These are phyloP conservation scores for Histomonas meleagridis DNA, from an alignment of 208 protist species.

Conservation along the genomic window DNA sequence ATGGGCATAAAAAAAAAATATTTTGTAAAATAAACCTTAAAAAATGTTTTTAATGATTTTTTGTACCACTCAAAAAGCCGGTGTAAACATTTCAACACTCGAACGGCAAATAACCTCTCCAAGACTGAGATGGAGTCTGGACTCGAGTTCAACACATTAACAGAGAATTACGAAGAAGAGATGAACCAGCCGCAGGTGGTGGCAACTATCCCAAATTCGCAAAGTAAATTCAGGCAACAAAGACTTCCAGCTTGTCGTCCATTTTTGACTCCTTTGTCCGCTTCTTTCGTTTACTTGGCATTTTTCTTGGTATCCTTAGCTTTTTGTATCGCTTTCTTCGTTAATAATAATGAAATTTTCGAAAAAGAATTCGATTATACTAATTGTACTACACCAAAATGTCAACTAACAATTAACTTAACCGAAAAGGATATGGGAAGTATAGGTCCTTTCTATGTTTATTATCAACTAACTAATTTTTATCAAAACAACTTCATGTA, in stretches of 20 bases:
- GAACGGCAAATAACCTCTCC: no score
- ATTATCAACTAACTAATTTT: background rate
- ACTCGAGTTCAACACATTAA: no score
- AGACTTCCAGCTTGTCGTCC: background rate
- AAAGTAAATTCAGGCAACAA: background rate
- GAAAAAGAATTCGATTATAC: background rate
- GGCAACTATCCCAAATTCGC: background rate
- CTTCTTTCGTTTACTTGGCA: background rate
- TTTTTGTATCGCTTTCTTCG: background rate
- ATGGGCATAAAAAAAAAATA: conserved; percentile 9
- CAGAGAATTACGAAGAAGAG: no score
- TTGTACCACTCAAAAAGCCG: no score
- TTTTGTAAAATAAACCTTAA: no score
- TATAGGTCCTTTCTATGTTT: background rate
- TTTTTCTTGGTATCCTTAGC: background rate
- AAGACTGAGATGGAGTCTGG: no score
- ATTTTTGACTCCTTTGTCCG: background rate
- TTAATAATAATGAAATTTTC: background rate
- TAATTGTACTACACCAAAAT: no score
- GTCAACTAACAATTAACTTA: no score
- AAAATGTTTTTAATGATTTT: no score
- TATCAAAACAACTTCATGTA: conserved; percentile 26
- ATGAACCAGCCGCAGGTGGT: no score
- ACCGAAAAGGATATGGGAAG: background rate
- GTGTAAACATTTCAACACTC: no score